Evolutionary conservation across 208 protist species (phyloP).

Genomic region (Acanthamoeba quina): DNA sequence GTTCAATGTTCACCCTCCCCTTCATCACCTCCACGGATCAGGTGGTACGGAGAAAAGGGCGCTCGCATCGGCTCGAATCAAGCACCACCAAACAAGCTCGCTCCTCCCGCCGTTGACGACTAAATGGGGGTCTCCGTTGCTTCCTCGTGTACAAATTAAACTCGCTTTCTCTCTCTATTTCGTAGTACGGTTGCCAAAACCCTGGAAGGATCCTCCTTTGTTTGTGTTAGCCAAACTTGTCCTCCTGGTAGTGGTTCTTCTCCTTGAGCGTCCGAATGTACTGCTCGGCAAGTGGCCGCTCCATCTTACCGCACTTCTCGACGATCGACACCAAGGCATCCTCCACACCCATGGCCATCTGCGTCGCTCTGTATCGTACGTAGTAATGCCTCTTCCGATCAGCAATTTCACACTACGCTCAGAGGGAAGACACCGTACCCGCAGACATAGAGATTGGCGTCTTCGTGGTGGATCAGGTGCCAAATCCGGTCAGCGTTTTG

Average conservation of each 20-base stretch:
- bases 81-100: slow-evolving; percentile 3
- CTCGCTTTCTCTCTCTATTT: background rate
- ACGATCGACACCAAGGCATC: background rate
- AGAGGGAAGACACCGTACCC: background rate
- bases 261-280: slow-evolving; percentile 45
- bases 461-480: slow-evolving; percentile 11
- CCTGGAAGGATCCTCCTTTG: too few relatives aligned
- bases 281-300: slow-evolving; percentile 3
- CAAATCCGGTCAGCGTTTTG: slow-evolving; percentile 5
- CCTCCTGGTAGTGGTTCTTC: slow-evolving; percentile 64
- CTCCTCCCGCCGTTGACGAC: background rate
- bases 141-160: background rate
- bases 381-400: background rate
- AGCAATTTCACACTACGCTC: background rate
- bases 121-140: background rate
- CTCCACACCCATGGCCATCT: slow-evolving; percentile 23
- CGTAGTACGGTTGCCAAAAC: too few relatives aligned
- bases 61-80: slow-evolving; percentile 27
- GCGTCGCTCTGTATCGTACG: background rate
- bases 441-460: slow-evolving; percentile 40
- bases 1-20: background rate
- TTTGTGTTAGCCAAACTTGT: slow-evolving; percentile 49
- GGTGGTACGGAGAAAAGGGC: slow-evolving; percentile 60
- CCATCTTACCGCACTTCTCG: slow-evolving; percentile 26
- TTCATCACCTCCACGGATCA: background rate